phyloP scores from a whole-genome alignment of 202 grass and related monocot genomes.

The Schoenoplectus tabernaemontani region DNA sequence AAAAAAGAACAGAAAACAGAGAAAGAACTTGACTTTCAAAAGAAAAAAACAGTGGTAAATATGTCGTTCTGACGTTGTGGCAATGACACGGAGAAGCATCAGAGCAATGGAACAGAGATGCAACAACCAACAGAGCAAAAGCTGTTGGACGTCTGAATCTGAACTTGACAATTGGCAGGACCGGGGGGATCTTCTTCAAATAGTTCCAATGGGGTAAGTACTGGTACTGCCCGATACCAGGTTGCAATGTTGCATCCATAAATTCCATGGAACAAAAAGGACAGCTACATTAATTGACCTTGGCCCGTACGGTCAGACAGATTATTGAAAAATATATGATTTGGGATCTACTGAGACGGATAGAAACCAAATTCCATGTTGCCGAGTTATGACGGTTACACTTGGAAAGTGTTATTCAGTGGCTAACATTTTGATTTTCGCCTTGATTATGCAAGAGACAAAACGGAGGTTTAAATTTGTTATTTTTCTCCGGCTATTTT shows the following conservation, averaged over 20 bases:
- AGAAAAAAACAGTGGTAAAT: too few relatives aligned
- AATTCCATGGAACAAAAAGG: not conserved
- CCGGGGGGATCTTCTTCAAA: not conserved
- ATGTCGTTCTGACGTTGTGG: too few relatives aligned
- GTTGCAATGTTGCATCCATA: not conserved
- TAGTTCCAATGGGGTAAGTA: not conserved
- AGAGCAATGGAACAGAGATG: not conserved
- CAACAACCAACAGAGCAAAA: not conserved
- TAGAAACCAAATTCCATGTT: not conserved
- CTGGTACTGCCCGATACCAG: not conserved
- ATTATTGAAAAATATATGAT: too few relatives aligned
- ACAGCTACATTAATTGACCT: constrained; percentile 3
- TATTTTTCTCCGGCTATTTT: too few relatives aligned
- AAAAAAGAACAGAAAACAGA: not conserved
- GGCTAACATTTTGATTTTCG: not conserved
- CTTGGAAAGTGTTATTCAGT: not conserved
- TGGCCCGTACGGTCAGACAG: not conserved
- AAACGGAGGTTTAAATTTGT: too few relatives aligned
- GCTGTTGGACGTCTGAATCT: not conserved
- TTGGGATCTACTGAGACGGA: not conserved
- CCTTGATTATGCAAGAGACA: not conserved
- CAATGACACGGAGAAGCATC: not conserved
- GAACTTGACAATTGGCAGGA: not conserved
- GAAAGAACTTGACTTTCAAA: too few relatives aligned
- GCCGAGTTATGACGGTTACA: not conserved